These are phyloP conservation scores for Bretziella fagacearum DNA, from an alignment of 2,329 filamentous ascomycete species.

Conservation along the genomic window DNA sequence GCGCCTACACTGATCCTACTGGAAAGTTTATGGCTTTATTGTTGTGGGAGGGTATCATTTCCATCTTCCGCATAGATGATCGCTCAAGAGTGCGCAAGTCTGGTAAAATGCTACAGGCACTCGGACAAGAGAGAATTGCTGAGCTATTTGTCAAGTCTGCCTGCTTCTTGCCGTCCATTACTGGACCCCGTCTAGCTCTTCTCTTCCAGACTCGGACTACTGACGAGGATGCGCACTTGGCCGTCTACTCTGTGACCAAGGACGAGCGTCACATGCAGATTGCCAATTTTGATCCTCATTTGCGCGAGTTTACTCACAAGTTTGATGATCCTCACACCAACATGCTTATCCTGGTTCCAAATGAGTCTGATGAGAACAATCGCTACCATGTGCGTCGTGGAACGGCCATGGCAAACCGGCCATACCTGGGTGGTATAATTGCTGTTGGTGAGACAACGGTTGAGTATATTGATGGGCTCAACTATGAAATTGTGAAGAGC, in stretches of 20 bases:
- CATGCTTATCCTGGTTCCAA: conserved; percentile 45
- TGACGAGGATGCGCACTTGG: conserved; percentile 35
- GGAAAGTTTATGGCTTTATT: conserved; percentile 42
- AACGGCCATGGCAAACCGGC: conserved; percentile 27
- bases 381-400: conserved; percentile 42
- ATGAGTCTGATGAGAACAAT: conserved; percentile 37
- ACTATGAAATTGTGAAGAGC: conserved; percentile 46
- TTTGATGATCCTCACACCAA: conserved; percentile 39
- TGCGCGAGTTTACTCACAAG: conserved; percentile 37
- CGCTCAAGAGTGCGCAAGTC: conserved; percentile 4
- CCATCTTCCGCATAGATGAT: conserved; percentile 34
- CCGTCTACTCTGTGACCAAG: conserved; percentile 40
- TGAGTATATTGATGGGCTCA: conserved; percentile 69
- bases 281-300: conserved; percentile 38
- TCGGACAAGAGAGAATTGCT: conserved; percentile 39
- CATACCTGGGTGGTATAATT: conserved; percentile 52
- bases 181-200: conserved; percentile 40
- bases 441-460: conserved; percentile 68
- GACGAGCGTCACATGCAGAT: conserved; percentile 40
- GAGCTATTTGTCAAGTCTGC: conserved; percentile 44
- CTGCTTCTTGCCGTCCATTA: conserved; percentile 40
- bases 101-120: conserved; percentile 15
- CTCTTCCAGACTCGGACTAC: conserved; percentile 39
- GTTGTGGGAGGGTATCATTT: conserved; percentile 43
- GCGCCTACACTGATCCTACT: conserved; percentile 69